Evolutionary conservation across 192 early-diverging fungal species (phyloP), one percentile per base, ranked within the genome.

Genomic region (Coemansia sp.): DNA sequence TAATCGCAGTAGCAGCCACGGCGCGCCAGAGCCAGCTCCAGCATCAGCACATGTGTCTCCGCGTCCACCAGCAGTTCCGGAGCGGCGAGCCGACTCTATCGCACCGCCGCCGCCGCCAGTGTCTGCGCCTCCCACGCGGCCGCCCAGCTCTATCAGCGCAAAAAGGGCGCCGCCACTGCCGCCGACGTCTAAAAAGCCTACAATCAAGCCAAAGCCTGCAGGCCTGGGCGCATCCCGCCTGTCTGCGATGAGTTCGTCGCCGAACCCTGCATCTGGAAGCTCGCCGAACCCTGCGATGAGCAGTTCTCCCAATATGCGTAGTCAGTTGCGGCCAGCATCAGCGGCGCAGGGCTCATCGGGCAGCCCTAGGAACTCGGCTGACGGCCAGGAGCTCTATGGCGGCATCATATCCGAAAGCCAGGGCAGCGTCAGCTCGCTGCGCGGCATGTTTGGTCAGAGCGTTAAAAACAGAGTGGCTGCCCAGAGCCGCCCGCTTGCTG

Each of bases 391-490:
- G 21, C 49, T 24, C 23, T 59, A 56, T 6, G 66, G 70, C 10
- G 72, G 77, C 19, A 70, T 79, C 37, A 54, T 79, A 17, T 52
- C 65, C 38, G 77, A 79, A 65, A 79, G 71, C 58, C 77, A 79
- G 62, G 77, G 77, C 52, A 79, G 77, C 49, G 77, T 79, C 47
- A 79, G 77, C 62, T 70, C 77, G 37, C 62, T 79, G 27, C 71
- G 71, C 12, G 77, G 77, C 55, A 79, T 79, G 68, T 79, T 79
- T 68, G 77, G 77, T 1, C 67, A 79, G 55, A 73, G 71, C 41
- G 45, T 68, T 19, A 2, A 24, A 64, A 35, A 54, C 57, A 54
- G 60, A 62, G 32, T 24, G 48, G 37, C 55, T 55, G 72, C 64
- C 8, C 68, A 73, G 23, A 32, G 25, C 7, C 65, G 65, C 12